phyloP scores from a whole-genome alignment of 2,329 filamentous ascomycete species.

The Diplodia scrobiculata region DNA sequence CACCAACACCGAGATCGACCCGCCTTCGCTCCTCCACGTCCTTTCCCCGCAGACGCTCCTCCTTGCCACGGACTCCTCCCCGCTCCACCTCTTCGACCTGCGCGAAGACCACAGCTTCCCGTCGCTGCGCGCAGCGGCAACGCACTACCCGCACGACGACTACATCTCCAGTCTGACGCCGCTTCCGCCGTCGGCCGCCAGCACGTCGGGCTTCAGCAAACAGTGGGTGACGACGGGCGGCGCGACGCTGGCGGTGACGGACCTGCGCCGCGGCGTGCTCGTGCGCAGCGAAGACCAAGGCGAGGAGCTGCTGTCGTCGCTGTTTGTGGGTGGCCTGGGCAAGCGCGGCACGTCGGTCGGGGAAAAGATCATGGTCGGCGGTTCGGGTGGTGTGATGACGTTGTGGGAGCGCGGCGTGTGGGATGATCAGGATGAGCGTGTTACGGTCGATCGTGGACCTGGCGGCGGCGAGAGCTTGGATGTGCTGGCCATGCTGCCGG shows the following conservation, averaged over 20 bases:
- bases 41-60: conserved; percentile 87
- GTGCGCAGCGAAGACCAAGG: conserved; percentile 93
- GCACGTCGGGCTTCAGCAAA: conserved; percentile 85
- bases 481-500: conserved; percentile 70
- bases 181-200: conserved; percentile 75
- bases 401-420: conserved; percentile 93
- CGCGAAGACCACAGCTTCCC: conserved; percentile 58
- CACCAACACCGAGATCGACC: conserved; percentile 58
- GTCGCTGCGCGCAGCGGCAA: conserved; percentile 68
- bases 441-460: conserved; percentile 65
- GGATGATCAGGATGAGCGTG: conserved; percentile 91
- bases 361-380: conserved; percentile 74
- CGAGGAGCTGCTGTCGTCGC: conserved; percentile 82
- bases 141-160: conserved; percentile 84
- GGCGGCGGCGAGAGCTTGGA: conserved; percentile 78
- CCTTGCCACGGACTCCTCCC: conserved; percentile 85
- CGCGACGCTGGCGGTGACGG: conserved; percentile 85
- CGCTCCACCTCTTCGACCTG: conserved; percentile 84
- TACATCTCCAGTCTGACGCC: conserved; percentile 88
- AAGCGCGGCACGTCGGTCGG: conserved; percentile 70
- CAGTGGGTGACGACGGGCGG: conserved; percentile 95
- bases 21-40: conserved; percentile 77
- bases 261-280: conserved; percentile 81
- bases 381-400: conserved; percentile 78
- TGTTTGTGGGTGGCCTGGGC: conserved; percentile 75